Percentiles rank a stretch among this genome's conserved stretches.
Evolutionary conservation across 2,329 filamentous ascomycete species (phyloP).

Genomic region (Dendryphion nanum): DNA sequence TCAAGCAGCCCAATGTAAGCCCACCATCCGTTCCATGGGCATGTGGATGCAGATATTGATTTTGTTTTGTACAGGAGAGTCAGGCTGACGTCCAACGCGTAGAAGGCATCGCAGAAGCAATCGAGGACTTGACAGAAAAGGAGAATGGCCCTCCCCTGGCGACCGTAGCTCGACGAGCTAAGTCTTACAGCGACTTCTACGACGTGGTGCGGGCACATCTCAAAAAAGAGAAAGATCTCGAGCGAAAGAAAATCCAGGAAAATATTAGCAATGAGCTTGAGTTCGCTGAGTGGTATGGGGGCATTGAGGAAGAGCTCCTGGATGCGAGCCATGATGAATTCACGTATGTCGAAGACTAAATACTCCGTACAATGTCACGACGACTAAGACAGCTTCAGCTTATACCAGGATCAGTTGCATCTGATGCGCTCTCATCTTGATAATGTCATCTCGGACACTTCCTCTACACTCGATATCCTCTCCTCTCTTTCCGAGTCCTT

Average conservation of each 20-base stretch:
- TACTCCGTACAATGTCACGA: background rate
- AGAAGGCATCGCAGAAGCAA: slow-evolving; percentile 58
- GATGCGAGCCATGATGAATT: slow-evolving; percentile 85
- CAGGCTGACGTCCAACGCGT: slow-evolving; percentile 54
- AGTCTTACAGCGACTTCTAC: slow-evolving; percentile 79
- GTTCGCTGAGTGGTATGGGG: slow-evolving; percentile 58
- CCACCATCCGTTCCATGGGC: slow-evolving; percentile 33
- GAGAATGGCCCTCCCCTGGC: slow-evolving; percentile 64
- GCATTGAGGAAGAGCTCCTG: slow-evolving; percentile 65
- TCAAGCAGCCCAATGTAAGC: slow-evolving; percentile 55
- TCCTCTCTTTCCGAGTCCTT: slow-evolving; percentile 82
- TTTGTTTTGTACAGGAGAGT: slow-evolving; percentile 48
- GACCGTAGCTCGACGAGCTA: slow-evolving; percentile 63
- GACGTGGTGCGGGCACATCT: slow-evolving; percentile 59
- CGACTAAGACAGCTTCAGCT: slow-evolving; percentile 42
- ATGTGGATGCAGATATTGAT: slow-evolving; percentile 42
- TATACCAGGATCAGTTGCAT: slow-evolving; percentile 78
- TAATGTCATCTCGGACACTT: slow-evolving; percentile 72
- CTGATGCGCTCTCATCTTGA: slow-evolving; percentile 81
- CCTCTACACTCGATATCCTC: slow-evolving; percentile 71
- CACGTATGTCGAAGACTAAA: slow-evolving; percentile 53
- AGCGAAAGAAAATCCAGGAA: slow-evolving; percentile 49
- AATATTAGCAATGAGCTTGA: slow-evolving; percentile 58
- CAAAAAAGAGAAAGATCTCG: slow-evolving; percentile 49
- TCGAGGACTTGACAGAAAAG: slow-evolving; percentile 55